Base-by-base conservation (phyloP, 257 asterid genomes). In the Nicotiana tabacum region DNA sequence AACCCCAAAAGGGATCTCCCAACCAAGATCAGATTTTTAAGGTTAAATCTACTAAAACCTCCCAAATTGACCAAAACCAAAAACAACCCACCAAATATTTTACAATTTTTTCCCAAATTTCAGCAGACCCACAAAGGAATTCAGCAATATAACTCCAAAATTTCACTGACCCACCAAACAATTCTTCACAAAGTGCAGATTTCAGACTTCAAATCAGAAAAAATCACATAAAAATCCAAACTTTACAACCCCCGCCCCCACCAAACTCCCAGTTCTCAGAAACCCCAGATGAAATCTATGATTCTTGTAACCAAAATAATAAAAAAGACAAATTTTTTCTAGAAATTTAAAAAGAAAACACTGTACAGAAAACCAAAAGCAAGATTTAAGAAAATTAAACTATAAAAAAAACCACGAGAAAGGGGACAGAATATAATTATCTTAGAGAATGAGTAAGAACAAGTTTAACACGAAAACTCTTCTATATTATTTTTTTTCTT, bases 401-500 rank as follows among this genome's bases (percentile, higher is more conserved):
- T 37, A 80, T 72, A 69, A 77, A 48, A 70, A 53, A 81, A 78
- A 43, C 10, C 37, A 39, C 21, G 12, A 9, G 12, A 43, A 43
- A 43, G 51, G 51, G 11, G 12, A 53, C 58, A 53, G 18, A 53
- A 15, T 11, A 53, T 53, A 53, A 53, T 53, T 53, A 11, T 53
- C 18, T 53, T 53, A 72, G 17, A 46, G 39, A 46, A 24, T 56
- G 68, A 35, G 55, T 13, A 8, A 48, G 67, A 84, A 55, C 58
- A 46, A 60, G 51, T 66, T 67, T 82, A 81, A 82, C 85, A 78
- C 70, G 33, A 82, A 74, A 82, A 58, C 85, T 29, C 69, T 56
- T 30, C 78, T 53, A 80, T 78, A 0, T 2, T 43, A 67, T 51
- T 15, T 39, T 62, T 13, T 30, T 21, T 17, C 21, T 6, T 12